Conservation (phyloP, 2,329 filamentous ascomycete species). For the Ophiocordyceps camponoti-rufipedis region DNA sequence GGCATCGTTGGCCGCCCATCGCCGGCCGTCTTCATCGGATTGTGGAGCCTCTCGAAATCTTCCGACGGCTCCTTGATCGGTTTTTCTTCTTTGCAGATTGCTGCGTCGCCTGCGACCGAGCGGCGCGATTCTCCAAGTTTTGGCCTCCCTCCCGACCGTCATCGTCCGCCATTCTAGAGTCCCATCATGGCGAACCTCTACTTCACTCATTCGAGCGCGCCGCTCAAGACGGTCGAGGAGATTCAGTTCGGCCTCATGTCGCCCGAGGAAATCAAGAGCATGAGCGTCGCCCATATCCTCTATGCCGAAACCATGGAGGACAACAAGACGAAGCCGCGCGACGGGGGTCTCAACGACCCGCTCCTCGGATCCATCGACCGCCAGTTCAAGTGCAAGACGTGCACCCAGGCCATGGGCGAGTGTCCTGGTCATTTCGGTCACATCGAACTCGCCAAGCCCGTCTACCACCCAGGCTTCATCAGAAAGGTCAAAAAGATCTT, state of each 20-base stretch:
- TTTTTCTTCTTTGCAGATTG: neutral
- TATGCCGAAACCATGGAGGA: constrained; percentile 99
- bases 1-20: constrained; percentile 5
- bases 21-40: neutral
- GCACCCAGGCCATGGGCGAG: constrained; percentile 85
- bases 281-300: constrained; percentile 91
- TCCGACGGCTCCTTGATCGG: constrained; percentile 2
- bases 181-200: constrained; percentile 75
- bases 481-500: constrained; percentile 98
- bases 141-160: constrained; percentile 4
- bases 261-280: constrained; percentile 96
- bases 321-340: constrained; percentile 73
- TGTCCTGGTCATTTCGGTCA: constrained; percentile 98
- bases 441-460: constrained; percentile 90
- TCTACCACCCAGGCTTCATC: constrained; percentile 90
- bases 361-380: constrained; percentile 92
- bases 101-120: constrained; percentile 1
- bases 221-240: constrained; percentile 93
- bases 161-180: constrained; percentile 1
- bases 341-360: constrained; percentile 86
- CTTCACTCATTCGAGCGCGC: constrained; percentile 83
- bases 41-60: constrained; percentile 10
- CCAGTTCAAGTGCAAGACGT: constrained; percentile 89
- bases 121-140: constrained; percentile 3
- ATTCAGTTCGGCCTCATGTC: constrained; percentile 97